A percentile compares a stretch with the other conserved stretches of the same genome.
Evolutionary conservation across 805 yeast genomes (phyloP).

Genomic region (Saccharomycopsis babjevae): DNA sequence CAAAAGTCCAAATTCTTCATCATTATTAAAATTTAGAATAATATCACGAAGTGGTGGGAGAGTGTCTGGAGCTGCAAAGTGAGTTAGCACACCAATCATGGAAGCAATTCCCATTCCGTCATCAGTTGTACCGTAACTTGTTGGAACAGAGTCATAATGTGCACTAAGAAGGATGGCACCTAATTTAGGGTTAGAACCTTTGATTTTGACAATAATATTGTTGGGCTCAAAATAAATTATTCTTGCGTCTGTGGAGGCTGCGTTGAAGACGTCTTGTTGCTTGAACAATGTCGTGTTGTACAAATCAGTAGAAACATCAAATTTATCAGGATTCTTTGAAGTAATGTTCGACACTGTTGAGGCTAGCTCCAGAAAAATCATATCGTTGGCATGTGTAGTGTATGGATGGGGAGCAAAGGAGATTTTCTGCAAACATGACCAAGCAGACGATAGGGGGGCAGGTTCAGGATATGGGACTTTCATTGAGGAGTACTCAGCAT

Average conservation of each 20-base stretch:
- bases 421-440: slow-evolving; percentile 66
- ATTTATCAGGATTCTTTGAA: slow-evolving; percentile 22
- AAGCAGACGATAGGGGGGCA: slow-evolving; percentile 33
- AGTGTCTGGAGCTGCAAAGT: slow-evolving; percentile 26
- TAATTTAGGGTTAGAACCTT: slow-evolving; percentile 47
- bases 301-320: slow-evolving; percentile 34
- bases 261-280: slow-evolving; percentile 39
- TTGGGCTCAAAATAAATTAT: slow-evolving; percentile 74
- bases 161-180: slow-evolving; percentile 73
- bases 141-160: slow-evolving; percentile 84
- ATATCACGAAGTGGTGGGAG: slow-evolving; percentile 60
- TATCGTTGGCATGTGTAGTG: slow-evolving; percentile 64
- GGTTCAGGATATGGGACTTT: slow-evolving; percentile 35
- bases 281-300: slow-evolving; percentile 37
- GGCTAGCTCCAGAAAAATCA: slow-evolving; percentile 58
- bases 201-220: slow-evolving; percentile 65
- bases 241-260: slow-evolving; percentile 31
- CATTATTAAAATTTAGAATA: slow-evolving; percentile 76
- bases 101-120: slow-evolving; percentile 87
- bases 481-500: slow-evolving; percentile 34
- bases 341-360: slow-evolving; percentile 32
- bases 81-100: slow-evolving; percentile 56
- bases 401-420: slow-evolving; percentile 68
- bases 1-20: slow-evolving; percentile 79
- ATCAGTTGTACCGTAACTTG: slow-evolving; percentile 81